Evolutionary conservation across 306 rosid genomes (phyloP).

Genomic region (Styphnolobium japonicum): DNA sequence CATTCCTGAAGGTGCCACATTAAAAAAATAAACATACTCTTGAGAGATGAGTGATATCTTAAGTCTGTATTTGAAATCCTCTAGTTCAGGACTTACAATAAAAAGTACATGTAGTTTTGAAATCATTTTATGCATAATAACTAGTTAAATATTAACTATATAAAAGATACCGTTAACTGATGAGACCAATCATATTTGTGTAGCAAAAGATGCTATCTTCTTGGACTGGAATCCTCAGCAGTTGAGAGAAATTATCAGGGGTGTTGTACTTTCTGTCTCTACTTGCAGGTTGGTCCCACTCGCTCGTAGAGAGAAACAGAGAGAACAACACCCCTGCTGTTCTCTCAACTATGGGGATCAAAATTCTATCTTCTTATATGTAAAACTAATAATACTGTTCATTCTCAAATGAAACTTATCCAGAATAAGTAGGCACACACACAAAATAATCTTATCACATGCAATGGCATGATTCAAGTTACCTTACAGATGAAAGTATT

Average conservation of each 20-base stretch:
- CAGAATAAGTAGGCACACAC: neutral
- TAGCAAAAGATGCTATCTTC: neutral
- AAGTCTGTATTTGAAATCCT: neutral
- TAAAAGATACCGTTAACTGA: neutral
- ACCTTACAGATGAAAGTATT: slow-evolving; percentile 62
- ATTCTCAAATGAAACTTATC: neutral
- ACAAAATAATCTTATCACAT: neutral
- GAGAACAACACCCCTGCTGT: neutral
- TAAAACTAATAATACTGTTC: neutral
- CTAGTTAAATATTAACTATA: neutral
- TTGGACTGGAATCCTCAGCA: neutral
- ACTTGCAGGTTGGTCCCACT: neutral
- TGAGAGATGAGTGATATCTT: neutral
- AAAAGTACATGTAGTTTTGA: neutral
- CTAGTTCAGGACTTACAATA: neutral
- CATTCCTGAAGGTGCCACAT: neutral
- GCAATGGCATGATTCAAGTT: slow-evolving; percentile 15
- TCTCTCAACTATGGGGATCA: neutral
- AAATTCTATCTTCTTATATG: neutral
- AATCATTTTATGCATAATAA: neutral
- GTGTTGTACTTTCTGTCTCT: neutral
- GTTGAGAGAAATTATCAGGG: neutral
- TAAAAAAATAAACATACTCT: neutral
- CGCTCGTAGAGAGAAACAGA: neutral
- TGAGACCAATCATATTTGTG: neutral